Evolutionary conservation across 495 filamentous ascomycete species (phyloP), one percentile per base, ranked within the genome.

Genomic region (Pyrenula aspistea): DNA sequence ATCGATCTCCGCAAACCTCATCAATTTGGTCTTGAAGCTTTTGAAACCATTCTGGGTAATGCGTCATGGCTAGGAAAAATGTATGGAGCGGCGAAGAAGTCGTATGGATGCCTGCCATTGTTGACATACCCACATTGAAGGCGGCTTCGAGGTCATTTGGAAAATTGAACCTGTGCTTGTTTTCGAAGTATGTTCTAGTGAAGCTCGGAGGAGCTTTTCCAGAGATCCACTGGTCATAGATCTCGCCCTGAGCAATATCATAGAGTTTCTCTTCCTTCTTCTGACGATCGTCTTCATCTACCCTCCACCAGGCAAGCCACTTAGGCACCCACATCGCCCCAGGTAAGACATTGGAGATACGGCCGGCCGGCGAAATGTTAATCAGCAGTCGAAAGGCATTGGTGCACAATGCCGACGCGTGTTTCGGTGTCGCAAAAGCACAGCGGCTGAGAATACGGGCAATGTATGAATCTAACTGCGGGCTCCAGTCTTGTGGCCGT

Each of bases 1-100:
- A 52, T 8, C 50, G n/a, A 52, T 52, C 50, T 0, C 78, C 77
- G 10, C 80, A 61, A 2, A 83, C 73, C 12, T 63, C 58, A 60
- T 85, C 81, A 48, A 87, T 66, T 60, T 87, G 82, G 8, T 71
- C 76, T 59, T 81, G 81, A 2, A 81, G 81, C 23, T 74, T 77
- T 19, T 63, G 60, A 53, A 80, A 77, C 0, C 75, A 76, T 0
- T 77, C 68, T 0, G 80, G 79, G 60, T 67, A 77, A 2, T 77
- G 24, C 0, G 61, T 66, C 71, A 79, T 76, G 8, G 74, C 76
- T 0, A 77, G 60, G 62, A 77, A 70, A 57, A 81, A 77, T 24
- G 63, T 59, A 49, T 57, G 42, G 22, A 77, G 58, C 1, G 60
- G 36, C 0, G 66, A 65, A 20, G 67, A 65, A 0, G 66, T 69